phyloP scores from a whole-genome alignment of 2,329 filamentous ascomycete species.

The Raffaelea albimanens region DNA sequence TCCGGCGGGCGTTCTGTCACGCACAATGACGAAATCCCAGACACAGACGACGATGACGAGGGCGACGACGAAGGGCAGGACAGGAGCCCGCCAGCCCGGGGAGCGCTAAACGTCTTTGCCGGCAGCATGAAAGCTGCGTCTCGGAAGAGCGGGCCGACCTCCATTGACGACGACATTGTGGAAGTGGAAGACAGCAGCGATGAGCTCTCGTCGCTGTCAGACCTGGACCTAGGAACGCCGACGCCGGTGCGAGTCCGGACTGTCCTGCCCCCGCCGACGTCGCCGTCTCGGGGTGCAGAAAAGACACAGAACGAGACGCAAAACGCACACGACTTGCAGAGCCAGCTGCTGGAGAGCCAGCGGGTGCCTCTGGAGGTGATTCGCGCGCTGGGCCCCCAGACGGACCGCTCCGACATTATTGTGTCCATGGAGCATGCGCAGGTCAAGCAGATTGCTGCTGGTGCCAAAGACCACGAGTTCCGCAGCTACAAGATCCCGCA shows the following conservation, averaged over 20 bases:
- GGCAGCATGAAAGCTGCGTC: too few species aligned
- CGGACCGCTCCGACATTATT: constrained; percentile 43
- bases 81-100: too few species aligned
- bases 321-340: too few species aligned
- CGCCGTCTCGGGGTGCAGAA: not conserved
- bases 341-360: constrained; percentile 32
- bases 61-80: too few species aligned
- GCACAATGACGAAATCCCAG: constrained; percentile 32
- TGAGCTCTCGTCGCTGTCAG: not conserved
- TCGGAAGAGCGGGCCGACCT: not conserved
- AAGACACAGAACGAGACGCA: not conserved
- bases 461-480: constrained; percentile 45
- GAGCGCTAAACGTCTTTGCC: too few species aligned
- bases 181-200: not conserved
- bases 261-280: too few species aligned
- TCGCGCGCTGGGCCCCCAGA: constrained; percentile 36
- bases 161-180: not conserved
- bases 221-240: constrained; percentile 18
- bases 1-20: not conserved
- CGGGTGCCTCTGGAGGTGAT: constrained; percentile 41
- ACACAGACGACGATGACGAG: constrained; percentile 35
- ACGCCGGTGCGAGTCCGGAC: constrained; percentile 9
- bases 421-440: constrained; percentile 38
- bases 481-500: constrained; percentile 45
- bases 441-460: constrained; percentile 37